Percentiles rank a stretch among this genome's conserved stretches.
Conservation (phyloP, 2,329 filamentous ascomycete species). For the Ceratocystis destructans region DNA sequence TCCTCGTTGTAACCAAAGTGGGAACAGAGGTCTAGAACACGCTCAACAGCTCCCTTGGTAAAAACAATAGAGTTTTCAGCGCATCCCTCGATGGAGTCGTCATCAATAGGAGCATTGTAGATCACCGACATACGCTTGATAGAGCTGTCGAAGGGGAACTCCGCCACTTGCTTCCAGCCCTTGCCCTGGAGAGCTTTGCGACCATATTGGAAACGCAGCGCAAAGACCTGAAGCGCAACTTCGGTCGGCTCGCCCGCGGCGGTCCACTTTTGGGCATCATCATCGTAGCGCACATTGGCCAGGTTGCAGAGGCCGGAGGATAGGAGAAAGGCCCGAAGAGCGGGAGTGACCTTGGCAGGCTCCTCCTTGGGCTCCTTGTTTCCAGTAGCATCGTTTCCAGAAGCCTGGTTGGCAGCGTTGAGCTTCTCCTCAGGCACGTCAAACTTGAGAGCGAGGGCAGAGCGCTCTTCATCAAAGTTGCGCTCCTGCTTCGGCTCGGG, state of each 20-base stretch:
- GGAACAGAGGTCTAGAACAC: conserved; percentile 43
- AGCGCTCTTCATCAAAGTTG: conserved; percentile 47
- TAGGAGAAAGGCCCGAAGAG: conserved; percentile 38
- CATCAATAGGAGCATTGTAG: conserved; percentile 38
- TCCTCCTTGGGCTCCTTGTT: conserved; percentile 27
- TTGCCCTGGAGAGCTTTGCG: conserved; percentile 38
- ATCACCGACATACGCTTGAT: conserved; percentile 72
- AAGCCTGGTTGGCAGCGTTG: conserved; percentile 22
- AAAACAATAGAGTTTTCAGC: conserved; percentile 38
- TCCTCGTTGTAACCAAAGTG: conserved; percentile 32
- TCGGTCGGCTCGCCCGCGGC: conserved; percentile 60
- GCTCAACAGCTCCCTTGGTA: conserved; percentile 50
- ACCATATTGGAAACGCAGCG: conserved; percentile 50
- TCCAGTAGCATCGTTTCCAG: neutral
- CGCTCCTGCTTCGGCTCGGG: conserved; percentile 28
- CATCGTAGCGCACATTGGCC: conserved; percentile 43
- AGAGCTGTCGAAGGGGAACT: conserved; percentile 66
- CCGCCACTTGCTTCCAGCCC: conserved; percentile 51
- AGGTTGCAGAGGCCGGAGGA: conserved; percentile 52
- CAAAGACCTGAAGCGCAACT: conserved; percentile 62
- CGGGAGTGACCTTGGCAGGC: conserved; percentile 34
- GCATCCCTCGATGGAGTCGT: conserved; percentile 28
- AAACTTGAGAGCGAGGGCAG: conserved; percentile 45
- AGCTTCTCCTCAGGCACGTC: conserved; percentile 47
- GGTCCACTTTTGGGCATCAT: conserved; percentile 46